phyloP scores from a whole-genome alignment of 2,329 filamentous ascomycete genomes.

The Alternaria postmessia region DNA sequence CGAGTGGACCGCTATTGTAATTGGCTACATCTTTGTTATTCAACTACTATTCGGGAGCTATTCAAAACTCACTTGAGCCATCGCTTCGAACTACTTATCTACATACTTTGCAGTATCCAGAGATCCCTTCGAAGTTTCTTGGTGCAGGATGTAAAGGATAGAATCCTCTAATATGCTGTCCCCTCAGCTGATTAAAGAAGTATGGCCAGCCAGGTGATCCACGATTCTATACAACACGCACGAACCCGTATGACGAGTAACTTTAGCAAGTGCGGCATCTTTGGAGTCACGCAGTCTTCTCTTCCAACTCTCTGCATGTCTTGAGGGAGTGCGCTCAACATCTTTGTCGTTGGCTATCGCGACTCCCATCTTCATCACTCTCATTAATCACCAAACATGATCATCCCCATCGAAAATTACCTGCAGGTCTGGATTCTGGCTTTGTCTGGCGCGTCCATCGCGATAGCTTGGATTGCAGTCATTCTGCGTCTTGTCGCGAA shows the following conservation, averaged over 20 bases:
- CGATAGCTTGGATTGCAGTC: not conserved
- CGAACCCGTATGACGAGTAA: not conserved
- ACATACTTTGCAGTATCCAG: not conserved
- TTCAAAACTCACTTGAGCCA: not conserved
- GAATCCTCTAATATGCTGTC: not conserved
- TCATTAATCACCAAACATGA: not conserved
- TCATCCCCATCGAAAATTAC: not conserved
- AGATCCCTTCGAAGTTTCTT: not conserved
- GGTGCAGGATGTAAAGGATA: not conserved
- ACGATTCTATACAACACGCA: not conserved
- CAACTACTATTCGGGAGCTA: not conserved
- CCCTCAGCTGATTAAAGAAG: not conserved
- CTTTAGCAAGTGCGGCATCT: not conserved
- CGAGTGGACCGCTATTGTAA: not conserved
- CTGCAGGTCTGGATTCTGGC: not conserved
- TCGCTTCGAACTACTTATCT: not conserved
- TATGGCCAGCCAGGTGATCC: not conserved
- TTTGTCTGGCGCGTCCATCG: not conserved
- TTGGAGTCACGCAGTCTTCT: not conserved
- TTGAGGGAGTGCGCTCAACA: not conserved
- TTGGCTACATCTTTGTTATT: not conserved
- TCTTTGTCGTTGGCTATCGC: not conserved
- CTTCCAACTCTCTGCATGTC: not conserved
- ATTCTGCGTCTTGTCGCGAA: not conserved
- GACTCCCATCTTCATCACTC: not conserved